Percentiles rank a stretch among this genome's conserved stretches.
Evolutionary conservation across 1,139 yeast species (phyloP).

Genomic region (Magnusiomyces tetraspermus): DNA sequence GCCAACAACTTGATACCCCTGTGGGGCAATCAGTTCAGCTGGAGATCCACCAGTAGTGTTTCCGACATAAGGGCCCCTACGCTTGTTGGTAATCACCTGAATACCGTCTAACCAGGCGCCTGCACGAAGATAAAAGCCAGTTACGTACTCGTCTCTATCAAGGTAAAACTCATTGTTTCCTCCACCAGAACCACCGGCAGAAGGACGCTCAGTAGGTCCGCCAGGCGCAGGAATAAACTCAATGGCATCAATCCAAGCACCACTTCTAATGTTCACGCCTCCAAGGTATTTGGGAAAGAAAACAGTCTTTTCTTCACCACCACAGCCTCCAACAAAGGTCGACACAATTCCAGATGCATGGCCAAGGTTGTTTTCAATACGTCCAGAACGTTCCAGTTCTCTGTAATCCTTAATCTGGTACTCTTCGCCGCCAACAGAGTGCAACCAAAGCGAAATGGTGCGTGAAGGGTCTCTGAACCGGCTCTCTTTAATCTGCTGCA

Average conservation of each 20-base stretch:
- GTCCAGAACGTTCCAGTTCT: conserved; percentile 15
- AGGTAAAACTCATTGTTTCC: neutral
- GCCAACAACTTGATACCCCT: conserved; percentile 39
- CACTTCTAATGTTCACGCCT: conserved; percentile 55
- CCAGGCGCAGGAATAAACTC: conserved; percentile 27
- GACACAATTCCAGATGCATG: conserved; percentile 17
- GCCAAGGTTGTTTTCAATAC: conserved; percentile 13
- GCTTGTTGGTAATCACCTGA: conserved; percentile 48
- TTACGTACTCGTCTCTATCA: conserved; percentile 45
- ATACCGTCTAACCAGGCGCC: conserved; percentile 90
- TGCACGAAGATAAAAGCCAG: conserved; percentile 53
- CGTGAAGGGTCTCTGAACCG: conserved; percentile 28
- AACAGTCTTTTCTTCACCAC: conserved; percentile 19
- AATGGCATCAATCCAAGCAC: conserved; percentile 73
- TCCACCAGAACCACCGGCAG: conserved; percentile 1
- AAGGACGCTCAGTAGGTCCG: neutral
- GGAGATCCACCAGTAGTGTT: conserved; percentile 66
- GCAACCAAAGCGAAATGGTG: conserved; percentile 39
- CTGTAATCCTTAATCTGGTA: conserved; percentile 26
- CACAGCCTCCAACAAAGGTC: conserved; percentile 22
- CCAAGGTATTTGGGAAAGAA: conserved; percentile 30
- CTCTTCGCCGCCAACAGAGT: conserved; percentile 31
- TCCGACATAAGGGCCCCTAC: conserved; percentile 39
- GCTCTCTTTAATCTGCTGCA: conserved; percentile 27
- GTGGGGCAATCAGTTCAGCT: conserved; percentile 51